Conservation (phyloP, 2,329 filamentous ascomycete genomes). For the Mycosphaerella sp. region DNA sequence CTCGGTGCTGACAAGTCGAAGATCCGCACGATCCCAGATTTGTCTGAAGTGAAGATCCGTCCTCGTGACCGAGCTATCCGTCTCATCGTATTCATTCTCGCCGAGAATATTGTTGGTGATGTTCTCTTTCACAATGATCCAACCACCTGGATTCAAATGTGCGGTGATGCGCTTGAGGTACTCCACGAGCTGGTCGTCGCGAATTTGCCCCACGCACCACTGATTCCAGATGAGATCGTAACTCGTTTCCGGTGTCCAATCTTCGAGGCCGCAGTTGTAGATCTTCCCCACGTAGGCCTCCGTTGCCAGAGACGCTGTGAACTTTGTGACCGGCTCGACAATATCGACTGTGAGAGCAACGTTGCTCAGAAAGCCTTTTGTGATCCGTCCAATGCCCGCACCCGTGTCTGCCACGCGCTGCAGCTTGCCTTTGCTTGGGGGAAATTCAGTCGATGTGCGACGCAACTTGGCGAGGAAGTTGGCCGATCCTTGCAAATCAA, state of each 20-base stretch:
- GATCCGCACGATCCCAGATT: constrained; percentile 62
- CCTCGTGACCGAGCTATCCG: constrained; percentile 72
- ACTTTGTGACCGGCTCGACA: constrained; percentile 77
- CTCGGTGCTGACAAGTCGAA: constrained; percentile 64
- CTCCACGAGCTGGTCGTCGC: constrained; percentile 61
- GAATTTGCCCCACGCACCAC: constrained; percentile 82
- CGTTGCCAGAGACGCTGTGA: constrained; percentile 56
- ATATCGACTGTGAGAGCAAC: constrained; percentile 69
- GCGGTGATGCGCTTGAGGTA: constrained; percentile 59
- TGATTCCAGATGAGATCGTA: constrained; percentile 88
- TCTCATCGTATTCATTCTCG: constrained; percentile 65
- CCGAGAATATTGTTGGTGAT: constrained; percentile 48
- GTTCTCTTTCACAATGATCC: constrained; percentile 79
- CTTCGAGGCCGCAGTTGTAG: constrained; percentile 66
- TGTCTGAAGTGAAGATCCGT: constrained; percentile 63
- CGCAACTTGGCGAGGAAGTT: constrained; percentile 64
- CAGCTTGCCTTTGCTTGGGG: constrained; percentile 28
- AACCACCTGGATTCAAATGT: constrained; percentile 43
- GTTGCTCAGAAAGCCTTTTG: constrained; percentile 64
- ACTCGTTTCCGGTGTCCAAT: constrained; percentile 50
- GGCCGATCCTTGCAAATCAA: constrained; percentile 64
- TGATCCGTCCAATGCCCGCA: constrained; percentile 75
- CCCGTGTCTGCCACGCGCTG: constrained; percentile 52
- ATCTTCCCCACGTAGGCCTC: constrained; percentile 54
- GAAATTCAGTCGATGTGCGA: constrained; percentile 30